Evolutionary conservation across 805 yeast genomes (phyloP).

Genomic region (Schwanniomyces sp.): DNA sequence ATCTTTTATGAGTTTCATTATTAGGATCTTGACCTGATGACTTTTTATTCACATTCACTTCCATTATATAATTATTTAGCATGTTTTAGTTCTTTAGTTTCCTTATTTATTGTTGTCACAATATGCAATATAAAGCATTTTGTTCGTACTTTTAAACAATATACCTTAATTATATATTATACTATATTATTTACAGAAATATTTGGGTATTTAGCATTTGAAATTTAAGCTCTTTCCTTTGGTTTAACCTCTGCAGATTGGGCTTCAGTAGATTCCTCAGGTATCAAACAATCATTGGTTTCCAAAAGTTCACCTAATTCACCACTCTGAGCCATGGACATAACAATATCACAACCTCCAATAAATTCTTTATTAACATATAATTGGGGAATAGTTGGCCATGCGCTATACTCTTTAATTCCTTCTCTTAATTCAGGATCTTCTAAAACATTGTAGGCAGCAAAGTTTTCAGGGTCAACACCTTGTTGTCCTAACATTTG

Average conservation of each 20-base stretch:
- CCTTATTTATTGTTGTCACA: background rate
- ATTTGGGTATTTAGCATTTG: background rate
- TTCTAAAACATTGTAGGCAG: slow-evolving; percentile 94
- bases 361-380: slow-evolving; percentile 88
- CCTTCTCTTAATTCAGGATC: slow-evolving; percentile 94
- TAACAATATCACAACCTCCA: slow-evolving; percentile 96
- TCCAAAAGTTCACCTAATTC: slow-evolving; percentile 86
- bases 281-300: slow-evolving; percentile 72
- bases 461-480: slow-evolving; percentile 93
- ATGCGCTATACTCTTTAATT: slow-evolving; percentile 88
- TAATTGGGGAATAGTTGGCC: slow-evolving; percentile 99
- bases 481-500: slow-evolving; percentile 94
- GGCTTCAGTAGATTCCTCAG: slow-evolving; percentile 62
- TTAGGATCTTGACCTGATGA: background rate
- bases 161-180: background rate
- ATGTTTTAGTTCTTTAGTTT: background rate
- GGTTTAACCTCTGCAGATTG: slow-evolving; percentile 36
- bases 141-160: background rate
- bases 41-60: background rate
- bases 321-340: slow-evolving; percentile 88
- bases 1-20: background rate
- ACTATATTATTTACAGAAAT: background rate
- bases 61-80: background rate
- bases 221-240: slow-evolving; percentile 24
- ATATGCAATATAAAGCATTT: no score